A percentile compares a stretch with the other conserved stretches of the same genome.
Conservation (phyloP, 352 stramenopile genomes). For the Phytopythium aichiense region DNA sequence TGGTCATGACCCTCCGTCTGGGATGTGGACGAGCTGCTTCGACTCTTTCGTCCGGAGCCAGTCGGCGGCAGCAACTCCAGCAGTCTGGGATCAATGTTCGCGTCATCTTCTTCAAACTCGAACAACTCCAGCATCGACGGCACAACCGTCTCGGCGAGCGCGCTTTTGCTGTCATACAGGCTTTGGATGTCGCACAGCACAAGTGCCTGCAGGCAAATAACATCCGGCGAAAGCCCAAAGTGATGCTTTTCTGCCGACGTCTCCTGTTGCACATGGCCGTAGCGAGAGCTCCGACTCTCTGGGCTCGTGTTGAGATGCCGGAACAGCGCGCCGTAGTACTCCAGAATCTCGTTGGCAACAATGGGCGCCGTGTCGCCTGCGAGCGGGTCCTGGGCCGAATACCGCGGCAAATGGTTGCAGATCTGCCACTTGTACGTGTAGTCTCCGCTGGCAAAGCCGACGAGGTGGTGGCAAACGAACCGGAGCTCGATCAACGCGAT, state of each 20-base stretch:
- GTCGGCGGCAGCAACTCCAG: conserved; percentile 33
- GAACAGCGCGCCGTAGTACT: conserved; percentile 70
- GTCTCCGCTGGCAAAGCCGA: conserved; percentile 49
- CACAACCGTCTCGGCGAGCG: conserved; percentile 55
- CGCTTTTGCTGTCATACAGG: conserved; percentile 75
- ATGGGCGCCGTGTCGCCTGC: conserved; percentile 52
- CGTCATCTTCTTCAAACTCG: conserved; percentile 77
- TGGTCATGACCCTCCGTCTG: conserved; percentile 30
- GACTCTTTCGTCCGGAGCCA: conserved; percentile 19
- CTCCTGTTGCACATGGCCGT: conserved; percentile 11
- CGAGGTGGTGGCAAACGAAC: conserved; percentile 79
- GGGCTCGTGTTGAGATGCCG: conserved; percentile 53
- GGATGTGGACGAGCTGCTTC: conserved; percentile 33
- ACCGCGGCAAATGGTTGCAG: conserved; percentile 52
- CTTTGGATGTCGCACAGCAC: conserved; percentile 79
- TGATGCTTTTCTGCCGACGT: conserved; percentile 14
- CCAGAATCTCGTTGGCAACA: conserved; percentile 73
- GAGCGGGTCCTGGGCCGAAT: conserved; percentile 41
- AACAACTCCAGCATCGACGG: conserved; percentile 66
- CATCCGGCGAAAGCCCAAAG: conserved; percentile 50
- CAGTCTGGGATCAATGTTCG: conserved; percentile 41
- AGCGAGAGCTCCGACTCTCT: conserved; percentile 35
- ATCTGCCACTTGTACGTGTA: conserved; percentile 78
- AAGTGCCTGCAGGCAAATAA: conserved; percentile 59
- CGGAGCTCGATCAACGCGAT: conserved; percentile 74